Evolutionary conservation across 1,284 basidiomycete species (phyloP).

Genomic region (Hemileia vastatrix): DNA sequence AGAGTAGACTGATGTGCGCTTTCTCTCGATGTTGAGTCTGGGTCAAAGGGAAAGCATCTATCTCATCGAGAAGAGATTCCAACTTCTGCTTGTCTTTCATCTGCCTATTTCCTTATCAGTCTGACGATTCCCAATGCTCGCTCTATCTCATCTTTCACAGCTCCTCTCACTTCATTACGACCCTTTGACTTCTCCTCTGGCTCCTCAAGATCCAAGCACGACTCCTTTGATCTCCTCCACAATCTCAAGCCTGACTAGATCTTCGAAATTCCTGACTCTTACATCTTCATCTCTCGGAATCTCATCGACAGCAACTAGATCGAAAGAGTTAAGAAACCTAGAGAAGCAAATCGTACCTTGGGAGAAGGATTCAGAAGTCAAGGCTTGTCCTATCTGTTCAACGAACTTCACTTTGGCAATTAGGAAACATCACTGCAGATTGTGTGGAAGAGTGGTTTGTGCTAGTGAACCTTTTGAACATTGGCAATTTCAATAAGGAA

Average conservation of each 20-base stretch:
- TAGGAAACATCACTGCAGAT: constrained; percentile 89
- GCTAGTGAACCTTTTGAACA: constrained; percentile 24
- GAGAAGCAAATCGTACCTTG: background rate
- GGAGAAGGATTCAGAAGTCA: background rate
- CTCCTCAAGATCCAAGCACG: background rate
- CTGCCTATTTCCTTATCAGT: no score
- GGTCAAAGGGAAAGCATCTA: no score
- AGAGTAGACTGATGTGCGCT: no score
- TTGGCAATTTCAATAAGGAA: background rate
- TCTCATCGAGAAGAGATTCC: no score
- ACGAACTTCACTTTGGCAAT: constrained; percentile 79
- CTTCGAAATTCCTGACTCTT: background rate
- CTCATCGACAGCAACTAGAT: background rate
- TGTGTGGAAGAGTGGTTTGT: constrained; percentile 87
- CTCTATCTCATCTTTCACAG: no score
- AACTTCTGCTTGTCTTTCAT: no score
- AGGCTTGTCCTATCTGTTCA: background rate
- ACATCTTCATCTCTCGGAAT: background rate
- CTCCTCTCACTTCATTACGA: background rate
- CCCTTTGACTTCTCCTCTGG: background rate
- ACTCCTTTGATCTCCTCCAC: background rate
- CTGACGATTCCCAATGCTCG: no score
- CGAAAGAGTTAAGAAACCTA: background rate
- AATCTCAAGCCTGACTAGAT: background rate
- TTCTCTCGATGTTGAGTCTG: no score